Conservation (phyloP, 2,329 filamentous ascomycete genomes). For the Pseudogymnoascus sp. region DNA sequence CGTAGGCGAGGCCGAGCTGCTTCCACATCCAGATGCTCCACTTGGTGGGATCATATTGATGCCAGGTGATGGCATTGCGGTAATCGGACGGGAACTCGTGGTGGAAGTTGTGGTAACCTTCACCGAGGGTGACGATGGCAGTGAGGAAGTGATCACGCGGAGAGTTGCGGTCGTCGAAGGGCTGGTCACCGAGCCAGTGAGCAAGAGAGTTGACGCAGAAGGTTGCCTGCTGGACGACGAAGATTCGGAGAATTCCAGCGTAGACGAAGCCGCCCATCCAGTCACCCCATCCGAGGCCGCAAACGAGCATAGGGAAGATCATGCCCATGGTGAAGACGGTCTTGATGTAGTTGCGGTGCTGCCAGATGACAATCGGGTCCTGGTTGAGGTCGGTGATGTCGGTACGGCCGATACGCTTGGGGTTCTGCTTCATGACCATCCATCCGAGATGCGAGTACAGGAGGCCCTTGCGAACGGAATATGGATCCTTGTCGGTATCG, state of each 20-base stretch:
- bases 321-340: slow-evolving; percentile 70
- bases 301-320: slow-evolving; percentile 64
- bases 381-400: slow-evolving; percentile 85
- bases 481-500: slow-evolving; percentile 86
- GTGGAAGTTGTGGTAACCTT: slow-evolving; percentile 93
- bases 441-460: slow-evolving; percentile 79
- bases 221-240: slow-evolving; percentile 85
- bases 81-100: slow-evolving; percentile 92
- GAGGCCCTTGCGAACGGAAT: slow-evolving; percentile 82
- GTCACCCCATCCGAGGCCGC: slow-evolving; percentile 73
- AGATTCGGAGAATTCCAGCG: slow-evolving; percentile 75
- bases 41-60: slow-evolving; percentile 87
- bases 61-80: slow-evolving; percentile 85
- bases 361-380: slow-evolving; percentile 76
- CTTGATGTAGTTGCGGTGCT: slow-evolving; percentile 81
- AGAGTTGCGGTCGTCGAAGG: slow-evolving; percentile 87
- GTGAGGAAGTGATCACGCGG: slow-evolving; percentile 83
- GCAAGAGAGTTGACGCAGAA: slow-evolving; percentile 90
- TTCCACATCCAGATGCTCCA: slow-evolving; percentile 83
- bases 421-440: slow-evolving; percentile 93
- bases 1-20: slow-evolving; percentile 72
- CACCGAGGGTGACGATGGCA: slow-evolving; percentile 74
- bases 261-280: slow-evolving; percentile 78
- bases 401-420: slow-evolving; percentile 77
- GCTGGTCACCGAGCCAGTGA: slow-evolving; percentile 87